Evolutionary conservation across 331 rosid genomes (phyloP).

Genomic region (Quercus phellos): DNA sequence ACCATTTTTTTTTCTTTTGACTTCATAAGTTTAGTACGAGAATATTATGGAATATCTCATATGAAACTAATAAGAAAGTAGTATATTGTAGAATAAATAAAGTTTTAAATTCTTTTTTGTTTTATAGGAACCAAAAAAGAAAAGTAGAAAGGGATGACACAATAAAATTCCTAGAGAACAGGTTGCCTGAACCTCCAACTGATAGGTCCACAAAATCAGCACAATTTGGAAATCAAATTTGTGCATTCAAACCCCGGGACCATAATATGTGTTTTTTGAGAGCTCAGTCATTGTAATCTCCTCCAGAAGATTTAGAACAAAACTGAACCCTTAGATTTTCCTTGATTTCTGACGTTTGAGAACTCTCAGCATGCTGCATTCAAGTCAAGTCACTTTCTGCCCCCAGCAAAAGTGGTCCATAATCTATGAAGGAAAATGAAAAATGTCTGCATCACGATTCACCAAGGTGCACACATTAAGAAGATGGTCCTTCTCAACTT

Average conservation of each 20-base stretch:
- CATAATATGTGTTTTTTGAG: constrained; percentile 24
- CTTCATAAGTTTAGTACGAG: no score
- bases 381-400: constrained; percentile 28
- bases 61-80: no score
- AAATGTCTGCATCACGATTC: no score
- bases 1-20: no score
- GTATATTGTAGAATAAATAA: no score
- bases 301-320: not conserved
- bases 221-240: constrained; percentile 9
- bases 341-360: constrained; percentile 1
- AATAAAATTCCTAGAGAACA: constrained; percentile 42
- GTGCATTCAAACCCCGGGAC: constrained; percentile 31
- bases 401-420: constrained; percentile 39
- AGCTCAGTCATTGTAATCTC: constrained; percentile 42
- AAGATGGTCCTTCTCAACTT: constrained; percentile 18
- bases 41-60: no score
- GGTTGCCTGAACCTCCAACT: constrained; percentile 39
- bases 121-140: not conserved
- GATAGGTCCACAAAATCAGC: constrained; percentile 77
- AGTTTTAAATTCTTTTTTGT: not conserved
- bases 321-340: not conserved
- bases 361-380: constrained; percentile 12
- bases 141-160: constrained; percentile 47
- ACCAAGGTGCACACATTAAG: not conserved
- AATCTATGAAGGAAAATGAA: not conserved